Evolutionary conservation across 2,329 filamentous ascomycete genomes (phyloP).

Genomic region (Curvularia sp.): DNA sequence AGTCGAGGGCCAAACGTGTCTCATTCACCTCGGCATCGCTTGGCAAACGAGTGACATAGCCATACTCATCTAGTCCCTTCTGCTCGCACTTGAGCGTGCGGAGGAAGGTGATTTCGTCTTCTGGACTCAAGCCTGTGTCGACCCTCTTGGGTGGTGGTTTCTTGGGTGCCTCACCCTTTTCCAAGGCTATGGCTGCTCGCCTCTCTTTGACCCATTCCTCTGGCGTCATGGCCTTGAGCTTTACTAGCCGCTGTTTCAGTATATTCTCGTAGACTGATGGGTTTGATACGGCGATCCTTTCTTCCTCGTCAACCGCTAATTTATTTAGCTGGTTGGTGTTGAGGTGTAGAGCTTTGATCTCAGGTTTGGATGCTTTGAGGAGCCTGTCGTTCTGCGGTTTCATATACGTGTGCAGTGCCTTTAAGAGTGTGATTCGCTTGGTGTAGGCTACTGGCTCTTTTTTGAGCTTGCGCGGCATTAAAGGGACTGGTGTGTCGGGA

Average conservation of each 20-base stretch:
- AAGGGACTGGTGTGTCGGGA: slow-evolving; percentile 55
- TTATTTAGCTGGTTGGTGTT: slow-evolving; percentile 72
- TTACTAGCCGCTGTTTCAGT: slow-evolving; percentile 80
- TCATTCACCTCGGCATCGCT: slow-evolving; percentile 69
- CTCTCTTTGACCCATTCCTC: slow-evolving; percentile 75
- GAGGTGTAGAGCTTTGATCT: slow-evolving; percentile 64
- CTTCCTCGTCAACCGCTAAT: slow-evolving; percentile 77
- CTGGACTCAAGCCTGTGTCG: slow-evolving; percentile 71
- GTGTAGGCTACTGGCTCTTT: slow-evolving; percentile 53
- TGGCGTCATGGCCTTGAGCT: slow-evolving; percentile 76
- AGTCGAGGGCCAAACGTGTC: slow-evolving; percentile 69
- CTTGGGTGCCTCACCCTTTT: slow-evolving; percentile 43
- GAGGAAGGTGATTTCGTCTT: slow-evolving; percentile 65
- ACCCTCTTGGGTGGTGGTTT: slow-evolving; percentile 61
- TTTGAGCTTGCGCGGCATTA: slow-evolving; percentile 73
- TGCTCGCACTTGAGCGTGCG: slow-evolving; percentile 68
- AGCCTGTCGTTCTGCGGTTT: slow-evolving; percentile 71
- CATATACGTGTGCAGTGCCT: slow-evolving; percentile 70
- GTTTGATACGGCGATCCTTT: slow-evolving; percentile 72
- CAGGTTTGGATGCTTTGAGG: slow-evolving; percentile 59
- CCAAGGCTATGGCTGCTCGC: slow-evolving; percentile 38
- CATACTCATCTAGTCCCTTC: slow-evolving; percentile 68
- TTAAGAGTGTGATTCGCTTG: slow-evolving; percentile 55
- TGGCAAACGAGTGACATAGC: slow-evolving; percentile 77
- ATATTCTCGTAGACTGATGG: slow-evolving; percentile 79